phyloP scores from a whole-genome alignment of 2,329 filamentous ascomycete species.

The Colletotrichum salicis region DNA sequence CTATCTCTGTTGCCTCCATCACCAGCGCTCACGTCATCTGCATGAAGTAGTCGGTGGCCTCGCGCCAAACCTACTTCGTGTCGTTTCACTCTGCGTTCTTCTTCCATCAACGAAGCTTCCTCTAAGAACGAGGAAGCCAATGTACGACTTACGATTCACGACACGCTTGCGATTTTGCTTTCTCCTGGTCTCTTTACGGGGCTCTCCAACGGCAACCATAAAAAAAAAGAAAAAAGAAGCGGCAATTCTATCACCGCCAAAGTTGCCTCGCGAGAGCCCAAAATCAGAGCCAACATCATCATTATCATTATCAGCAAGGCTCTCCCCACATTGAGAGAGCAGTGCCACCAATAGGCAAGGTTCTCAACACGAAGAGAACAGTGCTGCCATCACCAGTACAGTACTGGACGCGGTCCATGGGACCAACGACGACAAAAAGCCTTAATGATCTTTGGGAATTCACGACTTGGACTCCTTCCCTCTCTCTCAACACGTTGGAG shows the following conservation, averaged over 20 bases:
- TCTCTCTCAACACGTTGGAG: neutral
- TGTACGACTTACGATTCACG: neutral
- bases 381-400: neutral
- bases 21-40: conserved; percentile 59
- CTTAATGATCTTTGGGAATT: neutral
- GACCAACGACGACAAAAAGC: neutral
- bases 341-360: neutral
- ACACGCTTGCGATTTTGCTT: neutral
- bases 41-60: conserved; percentile 45
- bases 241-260: neutral
- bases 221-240: neutral
- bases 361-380: neutral
- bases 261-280: neutral
- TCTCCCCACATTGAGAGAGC: neutral
- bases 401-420: neutral
- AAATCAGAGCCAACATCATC: neutral
- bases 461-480: neutral
- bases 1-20: conserved; percentile 57
- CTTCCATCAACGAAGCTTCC: neutral
- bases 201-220: neutral
- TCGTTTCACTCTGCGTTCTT: neutral
- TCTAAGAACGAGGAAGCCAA: neutral
- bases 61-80: neutral
- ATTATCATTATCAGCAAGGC: neutral
- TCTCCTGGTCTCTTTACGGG: neutral